A percentile compares a stretch with the other conserved stretches of the same genome.
phyloP scores from a whole-genome alignment of 148 eudicot genomes.

The Fallopia convolvulus region DNA sequence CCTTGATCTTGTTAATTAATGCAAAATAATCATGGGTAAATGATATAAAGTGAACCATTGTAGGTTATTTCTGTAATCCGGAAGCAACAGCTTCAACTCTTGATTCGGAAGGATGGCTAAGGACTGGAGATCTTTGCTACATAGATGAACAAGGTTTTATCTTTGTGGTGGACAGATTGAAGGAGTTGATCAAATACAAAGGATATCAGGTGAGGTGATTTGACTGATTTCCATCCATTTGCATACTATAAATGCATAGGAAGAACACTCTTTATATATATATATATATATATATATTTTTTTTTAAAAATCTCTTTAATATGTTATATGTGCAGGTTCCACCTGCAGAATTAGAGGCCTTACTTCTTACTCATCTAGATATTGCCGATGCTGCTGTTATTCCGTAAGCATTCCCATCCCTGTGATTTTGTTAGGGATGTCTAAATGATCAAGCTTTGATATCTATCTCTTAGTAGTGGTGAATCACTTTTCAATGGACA shows the following conservation, averaged over 20 bases:
- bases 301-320: conserved; percentile 29
- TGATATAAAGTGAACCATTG: background rate
- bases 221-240: background rate
- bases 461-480: background rate
- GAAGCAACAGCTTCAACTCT: conserved; percentile 34
- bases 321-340: conserved; percentile 8
- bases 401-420: conserved; percentile 50
- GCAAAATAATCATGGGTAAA: background rate
- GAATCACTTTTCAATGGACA: background rate
- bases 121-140: conserved; percentile 37
- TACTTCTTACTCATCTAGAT: conserved; percentile 12
- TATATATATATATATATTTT: no score
- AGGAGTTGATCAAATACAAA: conserved; percentile 39
- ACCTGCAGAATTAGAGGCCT: conserved; percentile 17
- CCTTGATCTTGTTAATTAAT: no score
- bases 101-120: conserved; percentile 34
- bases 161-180: conserved; percentile 36
- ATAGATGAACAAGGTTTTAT: conserved; percentile 32
- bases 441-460: no score
- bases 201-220: conserved; percentile 15
- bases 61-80: conserved; percentile 12
- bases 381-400: conserved; percentile 78
- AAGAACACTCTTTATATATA: conserved; percentile 31
- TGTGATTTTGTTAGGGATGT: background rate
- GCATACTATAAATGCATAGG: background rate